Conservation (phyloP, 2,329 filamentous ascomycete genomes). For the Biscogniauxia marginata region DNA sequence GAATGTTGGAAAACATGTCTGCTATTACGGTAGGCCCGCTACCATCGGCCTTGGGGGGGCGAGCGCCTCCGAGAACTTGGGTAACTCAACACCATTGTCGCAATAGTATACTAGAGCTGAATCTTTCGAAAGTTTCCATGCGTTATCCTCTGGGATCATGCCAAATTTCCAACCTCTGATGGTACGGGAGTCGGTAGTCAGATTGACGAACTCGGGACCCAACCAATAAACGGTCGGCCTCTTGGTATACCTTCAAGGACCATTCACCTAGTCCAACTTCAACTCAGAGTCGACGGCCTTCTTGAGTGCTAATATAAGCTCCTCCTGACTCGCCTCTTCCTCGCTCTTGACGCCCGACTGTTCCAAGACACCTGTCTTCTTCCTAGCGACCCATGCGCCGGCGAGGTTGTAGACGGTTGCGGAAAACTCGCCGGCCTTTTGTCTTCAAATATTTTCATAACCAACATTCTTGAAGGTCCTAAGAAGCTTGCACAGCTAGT, state of each 20-base stretch:
- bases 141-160: conserved; percentile 72
- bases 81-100: conserved; percentile 92
- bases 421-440: conserved; percentile 82
- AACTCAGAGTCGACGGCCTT: conserved; percentile 68
- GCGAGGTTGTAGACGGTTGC: conserved; percentile 83
- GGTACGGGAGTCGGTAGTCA: conserved; percentile 67
- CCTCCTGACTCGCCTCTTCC: conserved; percentile 51
- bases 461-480: too few relatives aligned
- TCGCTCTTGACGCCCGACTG: conserved; percentile 47
- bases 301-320: conserved; percentile 57
- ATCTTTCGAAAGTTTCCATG: conserved; percentile 70
- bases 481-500: too few relatives aligned
- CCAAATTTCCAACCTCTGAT: conserved; percentile 80
- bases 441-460: too few relatives aligned
- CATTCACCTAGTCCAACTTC: conserved; percentile 89
- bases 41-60: conserved; percentile 55
- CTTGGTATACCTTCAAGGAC: conserved; percentile 85
- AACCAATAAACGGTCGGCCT: conserved; percentile 77
- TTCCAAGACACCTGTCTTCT: conserved; percentile 58
- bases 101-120: conserved; percentile 83
- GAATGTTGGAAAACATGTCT: conserved; percentile 94
- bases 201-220: conserved; percentile 76
- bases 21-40: conserved; percentile 76
- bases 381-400: conserved; percentile 74
- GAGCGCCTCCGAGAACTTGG: conserved; percentile 63